Percentiles rank a stretch among this genome's conserved stretches.
Conservation (phyloP, 768 basidiomycete genomes). For the Calocera cornea region DNA sequence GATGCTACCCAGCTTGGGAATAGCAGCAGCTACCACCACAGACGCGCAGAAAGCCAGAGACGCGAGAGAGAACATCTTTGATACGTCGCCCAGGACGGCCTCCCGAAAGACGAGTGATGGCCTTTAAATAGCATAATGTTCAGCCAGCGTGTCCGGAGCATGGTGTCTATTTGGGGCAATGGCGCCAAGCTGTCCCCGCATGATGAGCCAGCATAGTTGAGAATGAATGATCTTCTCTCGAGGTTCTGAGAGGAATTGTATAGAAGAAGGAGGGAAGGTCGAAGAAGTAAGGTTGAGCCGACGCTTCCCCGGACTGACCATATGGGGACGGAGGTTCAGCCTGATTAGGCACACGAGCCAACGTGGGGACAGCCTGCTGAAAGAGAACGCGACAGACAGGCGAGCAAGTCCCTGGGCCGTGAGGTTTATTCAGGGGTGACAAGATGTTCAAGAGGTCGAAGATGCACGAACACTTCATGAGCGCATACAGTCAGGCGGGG, state of each 20-base stretch:
- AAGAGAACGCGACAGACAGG: background rate
- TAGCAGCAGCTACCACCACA: background rate
- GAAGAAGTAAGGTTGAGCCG: background rate
- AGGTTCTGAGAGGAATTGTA: background rate
- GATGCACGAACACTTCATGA: too few species aligned
- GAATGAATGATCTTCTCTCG: slow-evolving; percentile 1
- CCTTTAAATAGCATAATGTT: background rate
- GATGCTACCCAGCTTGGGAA: background rate
- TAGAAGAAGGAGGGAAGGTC: background rate
- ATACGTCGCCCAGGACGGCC: background rate
- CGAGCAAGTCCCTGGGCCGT: too few species aligned
- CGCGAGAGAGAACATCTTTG: background rate
- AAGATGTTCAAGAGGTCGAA: too few species aligned
- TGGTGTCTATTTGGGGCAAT: background rate
- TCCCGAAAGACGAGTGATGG: background rate
- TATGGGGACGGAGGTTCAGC: background rate
- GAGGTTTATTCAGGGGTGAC: too few species aligned
- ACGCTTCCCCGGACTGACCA: background rate
- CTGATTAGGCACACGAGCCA: background rate
- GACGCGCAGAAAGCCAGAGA: background rate
- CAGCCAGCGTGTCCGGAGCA: background rate
- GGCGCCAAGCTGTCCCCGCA: background rate
- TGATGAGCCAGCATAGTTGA: slow-evolving; percentile 3
- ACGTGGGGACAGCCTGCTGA: background rate
- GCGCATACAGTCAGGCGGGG: too few species aligned